Evolutionary conservation across 1,139 yeast species (phyloP).

Genomic region (Oligophagozyma castellii): DNA sequence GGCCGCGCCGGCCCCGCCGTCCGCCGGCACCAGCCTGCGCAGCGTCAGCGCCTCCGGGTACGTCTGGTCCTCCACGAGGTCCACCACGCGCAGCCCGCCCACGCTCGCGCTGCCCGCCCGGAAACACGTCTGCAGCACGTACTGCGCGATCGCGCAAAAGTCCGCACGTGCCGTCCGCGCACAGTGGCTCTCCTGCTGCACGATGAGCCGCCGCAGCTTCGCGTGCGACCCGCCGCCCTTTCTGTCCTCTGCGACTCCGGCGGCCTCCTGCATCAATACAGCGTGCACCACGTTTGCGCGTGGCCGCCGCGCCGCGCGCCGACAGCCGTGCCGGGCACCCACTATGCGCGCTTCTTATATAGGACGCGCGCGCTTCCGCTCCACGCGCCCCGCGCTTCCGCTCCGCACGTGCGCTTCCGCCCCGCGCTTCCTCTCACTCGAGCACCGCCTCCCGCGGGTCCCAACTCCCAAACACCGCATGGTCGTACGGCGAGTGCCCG

Average conservation of each 20-base stretch:
- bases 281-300: neutral
- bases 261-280: neutral
- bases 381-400: too few relatives aligned
- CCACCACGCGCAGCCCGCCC: constrained; percentile 13
- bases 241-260: too few relatives aligned
- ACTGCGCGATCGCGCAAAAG: constrained; percentile 18
- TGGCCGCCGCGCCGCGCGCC: neutral
- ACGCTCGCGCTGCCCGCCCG: constrained; percentile 12
- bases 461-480: constrained; percentile 18
- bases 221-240: too few relatives aligned
- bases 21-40: constrained; percentile 22
- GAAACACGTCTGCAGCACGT: constrained; percentile 17
- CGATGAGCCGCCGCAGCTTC: neutral
- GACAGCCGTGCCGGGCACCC: neutral
- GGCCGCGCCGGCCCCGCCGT: too few relatives aligned
- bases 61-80: constrained; percentile 24
- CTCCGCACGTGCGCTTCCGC: too few relatives aligned
- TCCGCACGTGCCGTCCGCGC: constrained; percentile 9
- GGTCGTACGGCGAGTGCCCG: constrained; percentile 17
- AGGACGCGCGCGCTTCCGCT: too few relatives aligned
- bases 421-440: constrained; percentile 8
- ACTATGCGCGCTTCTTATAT: too few relatives aligned
- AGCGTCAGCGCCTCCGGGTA: constrained; percentile 23
- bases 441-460: constrained; percentile 22
- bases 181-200: neutral